Conservation (phyloP, 1,284 basidiomycete genomes). For the Sporisorium reilianum region DNA sequence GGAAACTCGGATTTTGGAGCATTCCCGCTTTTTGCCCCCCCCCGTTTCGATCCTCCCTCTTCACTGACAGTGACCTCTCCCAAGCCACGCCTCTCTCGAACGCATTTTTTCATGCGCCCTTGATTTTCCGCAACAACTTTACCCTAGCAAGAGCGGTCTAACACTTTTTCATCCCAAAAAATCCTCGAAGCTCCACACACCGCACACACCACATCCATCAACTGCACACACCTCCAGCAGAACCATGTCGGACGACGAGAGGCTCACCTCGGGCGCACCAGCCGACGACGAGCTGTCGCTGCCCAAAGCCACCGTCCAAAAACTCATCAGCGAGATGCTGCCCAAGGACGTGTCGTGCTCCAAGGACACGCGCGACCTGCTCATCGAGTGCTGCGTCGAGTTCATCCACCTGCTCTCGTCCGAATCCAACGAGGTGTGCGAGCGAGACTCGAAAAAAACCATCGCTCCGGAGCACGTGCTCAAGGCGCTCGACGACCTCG, state of each 20-base stretch:
- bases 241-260: constrained; percentile 86
- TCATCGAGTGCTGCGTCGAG: constrained; percentile 99
- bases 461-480: constrained; percentile 98
- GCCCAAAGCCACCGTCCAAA: constrained; percentile 96
- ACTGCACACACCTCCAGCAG: not conserved
- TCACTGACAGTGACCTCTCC: not conserved
- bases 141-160: not conserved
- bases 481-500: constrained; percentile 87
- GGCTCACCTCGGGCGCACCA: constrained; percentile 73
- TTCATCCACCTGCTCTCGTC: constrained; percentile 98
- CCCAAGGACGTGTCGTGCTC: constrained; percentile 90
- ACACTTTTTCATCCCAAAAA: not conserved
- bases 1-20: constrained; percentile 18
- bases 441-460: constrained; percentile 98
- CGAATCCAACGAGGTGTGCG: constrained; percentile 97
- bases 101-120: constrained; percentile 1
- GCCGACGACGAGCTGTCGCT: constrained; percentile 90
- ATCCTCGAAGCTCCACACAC: not conserved
- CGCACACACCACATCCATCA: not conserved
- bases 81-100: not conserved
- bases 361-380: constrained; percentile 94
- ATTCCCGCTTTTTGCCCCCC: not conserved
- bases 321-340: constrained; percentile 92
- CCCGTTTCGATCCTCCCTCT: not conserved
- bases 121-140: not conserved